Base-by-base conservation (phyloP, 495 filamentous ascomycete genomes). In the Chaetomium tenue region DNA sequence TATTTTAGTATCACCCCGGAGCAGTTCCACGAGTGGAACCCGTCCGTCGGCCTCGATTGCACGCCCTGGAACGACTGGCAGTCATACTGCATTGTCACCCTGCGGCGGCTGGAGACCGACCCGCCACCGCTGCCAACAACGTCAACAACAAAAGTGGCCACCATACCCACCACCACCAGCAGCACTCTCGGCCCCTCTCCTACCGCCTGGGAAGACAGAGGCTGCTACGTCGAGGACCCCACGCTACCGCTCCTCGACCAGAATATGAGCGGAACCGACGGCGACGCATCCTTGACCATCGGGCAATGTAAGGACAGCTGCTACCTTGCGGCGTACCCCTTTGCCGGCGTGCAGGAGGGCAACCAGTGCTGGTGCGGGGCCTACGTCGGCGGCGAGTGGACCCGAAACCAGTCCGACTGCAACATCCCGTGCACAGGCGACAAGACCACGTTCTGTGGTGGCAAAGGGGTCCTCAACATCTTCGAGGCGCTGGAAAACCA, bases 341-440 rank as follows among this genome's bases (percentile, higher is more conserved):
- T 57, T 25, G 54, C 54, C 15, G 54, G 54, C 20, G 33, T 57
- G n/a, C 30, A 23, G 15, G 54, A 40, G 54, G 54, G 54, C 30
- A 57, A 57, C 37, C 54, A 57, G 54, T 57, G 54, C 33, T 57
- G 54, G 54, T 57, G 54, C 54, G 54, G 33, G 33, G 25, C 20
- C n/a, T 42, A 40, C 13, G 37, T 42, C 20, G 54, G 37, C 54
- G 54, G 54, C 54, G 33, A 23, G 52, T 55, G 52, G 54, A 20
- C 30, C 33, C 3, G 37, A n/a, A 42, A 57, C 54, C 30, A 42
- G 33, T 23, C 54, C 33, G 54, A 40, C 20, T 57, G 54, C 37
- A 57, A 25, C 37, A 42, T 57, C 33, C 37, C 54, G 2, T 57
- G 54, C 54, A 20, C 30, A 11, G 54, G 54, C 20, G 54, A 57